A percentile compares a stretch with the other conserved stretches of the same genome.
phyloP scores from a whole-genome alignment of 495 filamentous ascomycete species.

The Xylaria telfairii region DNA sequence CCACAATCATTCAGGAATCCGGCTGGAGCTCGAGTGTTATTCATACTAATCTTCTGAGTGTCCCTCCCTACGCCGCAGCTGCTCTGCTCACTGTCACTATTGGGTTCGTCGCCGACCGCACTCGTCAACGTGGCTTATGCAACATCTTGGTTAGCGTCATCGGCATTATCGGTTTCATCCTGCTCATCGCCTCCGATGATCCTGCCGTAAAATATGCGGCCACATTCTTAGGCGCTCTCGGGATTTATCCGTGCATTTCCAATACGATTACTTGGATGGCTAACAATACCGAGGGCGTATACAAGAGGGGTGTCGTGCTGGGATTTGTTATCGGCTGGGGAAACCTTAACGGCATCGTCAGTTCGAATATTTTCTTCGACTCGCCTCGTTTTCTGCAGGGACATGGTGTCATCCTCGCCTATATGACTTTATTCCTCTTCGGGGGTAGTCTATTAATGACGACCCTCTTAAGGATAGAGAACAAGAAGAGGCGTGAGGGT shows the following conservation, averaged over 20 bases:
- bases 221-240: conserved; percentile 83
- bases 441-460: conserved; percentile 68
- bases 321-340: conserved; percentile 94
- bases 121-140: conserved; percentile 76
- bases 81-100: conserved; percentile 76
- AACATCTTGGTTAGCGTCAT: conserved; percentile 76
- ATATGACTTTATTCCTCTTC: conserved; percentile 56
- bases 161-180: conserved; percentile 78
- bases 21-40: conserved; percentile 67
- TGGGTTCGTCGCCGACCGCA: conserved; percentile 82
- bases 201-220: conserved; percentile 79
- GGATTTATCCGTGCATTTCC: conserved; percentile 91
- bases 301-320: conserved; percentile 86
- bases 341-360: conserved; percentile 87
- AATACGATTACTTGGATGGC: conserved; percentile 89
- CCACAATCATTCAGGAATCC: conserved; percentile 77
- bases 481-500: conserved; percentile 64
- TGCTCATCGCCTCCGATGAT: conserved; percentile 69
- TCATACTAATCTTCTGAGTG: conserved; percentile 78
- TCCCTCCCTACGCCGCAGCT: conserved; percentile 88
- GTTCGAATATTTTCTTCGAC: conserved; percentile 69
- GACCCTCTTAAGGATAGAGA: conserved; percentile 68
- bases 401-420: conserved; percentile 55
- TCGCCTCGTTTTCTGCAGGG: conserved; percentile 54
- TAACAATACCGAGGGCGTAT: conserved; percentile 92